These are phyloP conservation scores for Vishniacozyma victoriae DNA, from an alignment of 768 basidiomycete genomes.

Conservation along the genomic window DNA sequence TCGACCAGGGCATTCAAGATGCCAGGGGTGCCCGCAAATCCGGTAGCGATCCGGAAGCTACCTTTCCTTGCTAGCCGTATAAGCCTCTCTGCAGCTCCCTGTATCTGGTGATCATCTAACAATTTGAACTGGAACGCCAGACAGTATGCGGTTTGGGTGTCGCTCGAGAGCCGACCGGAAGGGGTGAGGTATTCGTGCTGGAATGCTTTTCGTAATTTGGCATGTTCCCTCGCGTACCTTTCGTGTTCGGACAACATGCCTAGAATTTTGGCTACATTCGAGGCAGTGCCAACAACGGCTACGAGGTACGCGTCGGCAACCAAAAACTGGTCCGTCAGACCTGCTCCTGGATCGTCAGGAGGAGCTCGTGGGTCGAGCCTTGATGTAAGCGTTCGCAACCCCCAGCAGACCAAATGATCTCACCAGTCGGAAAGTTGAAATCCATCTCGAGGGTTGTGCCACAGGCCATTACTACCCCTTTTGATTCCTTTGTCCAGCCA, in stretches of 20 bases:
- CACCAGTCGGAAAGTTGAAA: conserved; percentile 32
- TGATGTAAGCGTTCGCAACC: background rate
- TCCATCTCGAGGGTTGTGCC: conserved; percentile 5
- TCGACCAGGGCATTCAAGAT: conserved; percentile 21
- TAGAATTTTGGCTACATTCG: conserved; percentile 6
- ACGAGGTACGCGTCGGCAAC: conserved; percentile 29
- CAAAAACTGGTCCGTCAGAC: conserved; percentile 13
- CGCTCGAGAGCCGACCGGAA: conserved; percentile 17
- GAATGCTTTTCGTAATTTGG: conserved; percentile 9
- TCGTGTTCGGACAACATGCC: conserved; percentile 1
- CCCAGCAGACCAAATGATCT: conserved; percentile 11
- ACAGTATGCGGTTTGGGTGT: conserved; percentile 19
- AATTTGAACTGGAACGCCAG: conserved; percentile 20
- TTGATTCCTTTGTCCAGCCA: conserved; percentile 29
- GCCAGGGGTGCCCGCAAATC: conserved; percentile 34
- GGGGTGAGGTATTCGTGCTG: conserved; percentile 20
- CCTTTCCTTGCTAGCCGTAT: conserved; percentile 4
- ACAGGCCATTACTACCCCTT: conserved; percentile 17
- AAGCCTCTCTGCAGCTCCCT: conserved; percentile 11
- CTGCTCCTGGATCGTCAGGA: conserved; percentile 22
- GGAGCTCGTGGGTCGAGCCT: conserved; percentile 21
- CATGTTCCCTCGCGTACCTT: background rate
- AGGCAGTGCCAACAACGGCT: conserved; percentile 5
- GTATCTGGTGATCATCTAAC: conserved; percentile 1
- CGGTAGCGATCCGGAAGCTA: conserved; percentile 28